Evolutionary conservation across 78 protist genomes (phyloP).

Genomic region (Chrysochromulina parva): DNA sequence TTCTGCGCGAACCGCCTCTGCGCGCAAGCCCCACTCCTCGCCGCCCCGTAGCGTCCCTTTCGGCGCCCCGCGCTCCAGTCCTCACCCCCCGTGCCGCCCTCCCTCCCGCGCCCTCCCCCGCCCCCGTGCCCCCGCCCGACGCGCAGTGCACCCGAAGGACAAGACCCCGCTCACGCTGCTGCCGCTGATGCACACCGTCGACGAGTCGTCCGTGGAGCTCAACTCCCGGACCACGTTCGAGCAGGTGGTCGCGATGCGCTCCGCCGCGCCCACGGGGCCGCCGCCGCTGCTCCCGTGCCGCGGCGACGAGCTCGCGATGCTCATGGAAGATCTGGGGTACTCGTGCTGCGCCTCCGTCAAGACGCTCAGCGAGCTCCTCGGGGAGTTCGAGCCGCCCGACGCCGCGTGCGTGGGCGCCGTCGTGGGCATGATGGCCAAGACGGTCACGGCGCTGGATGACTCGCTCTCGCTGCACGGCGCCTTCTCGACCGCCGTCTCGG

Average conservation of each 20-base stretch:
- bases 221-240: neutral
- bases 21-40: neutral
- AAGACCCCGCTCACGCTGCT: neutral
- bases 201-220: neutral
- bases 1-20: neutral
- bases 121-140: too few species aligned
- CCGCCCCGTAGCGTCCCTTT: too few species aligned
- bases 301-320: neutral
- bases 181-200: neutral
- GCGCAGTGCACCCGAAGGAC: neutral
- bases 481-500: neutral
- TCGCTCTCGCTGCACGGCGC: neutral
- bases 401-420: neutral
- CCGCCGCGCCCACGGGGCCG: neutral
- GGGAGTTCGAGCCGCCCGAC: neutral
- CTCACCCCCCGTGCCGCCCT: too few species aligned
- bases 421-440: neutral
- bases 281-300: neutral
- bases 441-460: neutral
- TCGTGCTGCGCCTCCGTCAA: neutral
- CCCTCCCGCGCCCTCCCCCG: too few species aligned
- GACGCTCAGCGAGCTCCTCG: neutral
- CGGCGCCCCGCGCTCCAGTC: too few species aligned
- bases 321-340: slow-evolving; percentile 11
- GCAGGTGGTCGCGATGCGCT: too few species aligned